Evolutionary conservation across 495 filamentous ascomycete species (phyloP).

Genomic region (Neohortaea acidophila): DNA sequence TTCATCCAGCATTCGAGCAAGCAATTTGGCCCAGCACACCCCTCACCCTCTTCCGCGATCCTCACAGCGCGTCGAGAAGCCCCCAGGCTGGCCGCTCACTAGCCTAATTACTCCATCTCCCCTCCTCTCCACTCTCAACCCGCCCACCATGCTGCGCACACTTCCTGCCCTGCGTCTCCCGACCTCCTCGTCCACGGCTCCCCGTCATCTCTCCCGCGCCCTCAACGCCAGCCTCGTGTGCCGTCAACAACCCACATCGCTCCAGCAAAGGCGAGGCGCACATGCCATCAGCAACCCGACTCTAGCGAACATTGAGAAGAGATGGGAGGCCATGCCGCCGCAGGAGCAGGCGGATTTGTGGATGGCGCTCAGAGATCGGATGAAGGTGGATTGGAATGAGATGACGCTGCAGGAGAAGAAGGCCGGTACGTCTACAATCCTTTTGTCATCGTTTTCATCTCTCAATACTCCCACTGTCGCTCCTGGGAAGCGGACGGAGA

Average conservation of each 20-base stretch:
- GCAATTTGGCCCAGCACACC: no score
- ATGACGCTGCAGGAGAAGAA: conserved; percentile 95
- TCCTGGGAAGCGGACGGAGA: neutral
- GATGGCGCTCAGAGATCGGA: conserved; percentile 93
- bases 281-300: conserved; percentile 97
- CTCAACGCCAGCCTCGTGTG: no score
- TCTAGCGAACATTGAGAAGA: conserved; percentile 94
- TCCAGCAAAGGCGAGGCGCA: conserved; percentile 47
- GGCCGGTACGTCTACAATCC: conserved; percentile 58
- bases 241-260: no score
- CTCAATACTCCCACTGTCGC: no score
- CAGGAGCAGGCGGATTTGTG: conserved; percentile 98
- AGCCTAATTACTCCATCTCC: neutral
- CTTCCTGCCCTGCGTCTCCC: conserved; percentile 1
- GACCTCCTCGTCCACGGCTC: neutral
- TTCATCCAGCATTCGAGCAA: no score
- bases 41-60: no score
- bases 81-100: no score
- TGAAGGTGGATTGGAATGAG: conserved; percentile 94
- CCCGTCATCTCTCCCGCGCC: neutral
- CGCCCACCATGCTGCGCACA: conserved; percentile 4
- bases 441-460: no score
- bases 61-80: no score
- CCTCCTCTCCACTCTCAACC: neutral
- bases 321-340: conserved; percentile 92